These are phyloP conservation scores for Bacidia gigantensis DNA, from an alignment of 495 filamentous ascomycete genomes.

Conservation along the genomic window DNA sequence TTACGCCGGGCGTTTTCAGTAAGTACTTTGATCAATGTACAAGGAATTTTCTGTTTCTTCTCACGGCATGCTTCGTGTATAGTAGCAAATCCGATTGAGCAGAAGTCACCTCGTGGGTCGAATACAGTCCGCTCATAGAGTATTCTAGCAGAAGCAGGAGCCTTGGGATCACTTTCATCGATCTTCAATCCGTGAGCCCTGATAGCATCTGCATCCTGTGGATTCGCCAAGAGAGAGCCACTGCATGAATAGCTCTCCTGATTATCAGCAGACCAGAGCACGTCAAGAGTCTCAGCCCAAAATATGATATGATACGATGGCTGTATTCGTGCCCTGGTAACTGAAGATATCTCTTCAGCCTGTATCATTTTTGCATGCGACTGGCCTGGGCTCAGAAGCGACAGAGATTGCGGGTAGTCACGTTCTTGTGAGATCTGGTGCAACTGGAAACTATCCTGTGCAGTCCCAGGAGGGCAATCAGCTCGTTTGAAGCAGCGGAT, in stretches of 20 bases:
- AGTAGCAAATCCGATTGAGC: not conserved
- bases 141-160: not conserved
- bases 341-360: not conserved
- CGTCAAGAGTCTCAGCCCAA: not conserved
- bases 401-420: not conserved
- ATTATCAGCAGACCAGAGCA: not conserved
- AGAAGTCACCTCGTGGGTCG: not conserved
- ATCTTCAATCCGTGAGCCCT: not conserved
- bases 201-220: not conserved
- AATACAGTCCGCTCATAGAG: not conserved
- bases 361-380: not conserved
- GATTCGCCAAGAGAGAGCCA: not conserved
- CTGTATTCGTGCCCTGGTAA: not conserved
- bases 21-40: not conserved
- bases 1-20: not conserved
- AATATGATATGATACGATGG: not conserved
- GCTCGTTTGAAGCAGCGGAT: not conserved
- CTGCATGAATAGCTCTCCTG: not conserved
- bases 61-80: not conserved
- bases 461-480: not conserved
- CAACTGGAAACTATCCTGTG: not conserved
- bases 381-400: not conserved
- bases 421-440: not conserved
- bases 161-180: not conserved
- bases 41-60: not conserved